Conservation (phyloP, 495 filamentous ascomycete genomes). For the Hypoxylon lienhwacheense region DNA sequence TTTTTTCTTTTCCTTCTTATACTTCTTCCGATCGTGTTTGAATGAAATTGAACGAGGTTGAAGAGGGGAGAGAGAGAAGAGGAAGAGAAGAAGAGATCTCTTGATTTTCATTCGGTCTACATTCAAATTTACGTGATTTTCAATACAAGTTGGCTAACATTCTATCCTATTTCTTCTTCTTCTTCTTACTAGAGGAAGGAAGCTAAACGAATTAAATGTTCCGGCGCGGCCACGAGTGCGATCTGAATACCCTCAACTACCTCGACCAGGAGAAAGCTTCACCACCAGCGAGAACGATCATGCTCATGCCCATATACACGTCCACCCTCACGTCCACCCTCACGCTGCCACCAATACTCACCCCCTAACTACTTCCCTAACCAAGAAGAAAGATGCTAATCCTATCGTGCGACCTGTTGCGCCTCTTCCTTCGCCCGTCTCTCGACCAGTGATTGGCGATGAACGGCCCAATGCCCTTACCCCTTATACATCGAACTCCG, state of each 20-base stretch:
- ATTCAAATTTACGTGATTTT: too few species aligned
- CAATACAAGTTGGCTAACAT: slow-evolving; percentile 21
- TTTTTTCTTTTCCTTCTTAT: slow-evolving; percentile 16
- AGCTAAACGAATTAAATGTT: slow-evolving; percentile 70
- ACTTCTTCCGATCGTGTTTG: slow-evolving; percentile 29
- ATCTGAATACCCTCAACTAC: slow-evolving; percentile 25
- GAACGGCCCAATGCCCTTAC: slow-evolving; percentile 1
- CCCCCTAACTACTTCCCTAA: not conserved
- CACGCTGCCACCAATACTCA: too few species aligned
- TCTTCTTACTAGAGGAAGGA: slow-evolving; percentile 69
- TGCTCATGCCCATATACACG: too few species aligned
- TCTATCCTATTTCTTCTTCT: too few species aligned
- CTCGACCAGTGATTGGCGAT: slow-evolving; percentile 19
- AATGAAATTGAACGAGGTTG: not conserved
- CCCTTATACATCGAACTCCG: not conserved
- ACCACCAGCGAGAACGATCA: slow-evolving; percentile 19
- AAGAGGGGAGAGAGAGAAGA: too few species aligned
- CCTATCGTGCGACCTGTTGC: slow-evolving; percentile 7
- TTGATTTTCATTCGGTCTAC: too few species aligned
- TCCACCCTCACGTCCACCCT: too few species aligned
- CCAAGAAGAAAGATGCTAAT: slow-evolving; percentile 21
- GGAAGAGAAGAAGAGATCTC: too few species aligned
- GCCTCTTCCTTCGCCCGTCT: not conserved
- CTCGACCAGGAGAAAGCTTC: slow-evolving; percentile 12
- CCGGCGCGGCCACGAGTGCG: slow-evolving; percentile 57